phyloP scores from a whole-genome alignment of 2,329 filamentous ascomycete genomes.

The Cladosporium sp. region DNA sequence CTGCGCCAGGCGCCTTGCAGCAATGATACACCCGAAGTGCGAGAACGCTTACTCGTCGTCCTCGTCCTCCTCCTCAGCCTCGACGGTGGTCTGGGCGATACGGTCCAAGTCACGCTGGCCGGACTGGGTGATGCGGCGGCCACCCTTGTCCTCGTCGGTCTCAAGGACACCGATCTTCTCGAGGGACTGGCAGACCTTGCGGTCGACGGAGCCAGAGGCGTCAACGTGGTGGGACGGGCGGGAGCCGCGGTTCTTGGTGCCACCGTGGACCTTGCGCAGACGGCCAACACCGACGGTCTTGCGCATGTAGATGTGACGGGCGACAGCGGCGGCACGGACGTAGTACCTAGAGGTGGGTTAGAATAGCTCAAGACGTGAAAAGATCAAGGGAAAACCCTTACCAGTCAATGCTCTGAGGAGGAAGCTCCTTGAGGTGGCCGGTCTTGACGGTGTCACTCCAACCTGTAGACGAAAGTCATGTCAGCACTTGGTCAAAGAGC shows the following conservation, averaged over 20 bases:
- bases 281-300: slow-evolving; percentile 99
- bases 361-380: neutral
- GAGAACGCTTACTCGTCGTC: slow-evolving; percentile 28
- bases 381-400: neutral
- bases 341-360: slow-evolving; percentile 52
- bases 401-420: slow-evolving; percentile 98
- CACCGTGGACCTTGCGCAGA: slow-evolving; percentile 92
- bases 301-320: slow-evolving; percentile 97
- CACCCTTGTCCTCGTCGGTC: slow-evolving; percentile 97
- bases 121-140: slow-evolving; percentile 94
- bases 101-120: slow-evolving; percentile 99
- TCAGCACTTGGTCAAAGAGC: slow-evolving; percentile 34
- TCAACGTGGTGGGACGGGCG: slow-evolving; percentile 92
- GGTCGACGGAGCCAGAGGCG: slow-evolving; percentile 91
- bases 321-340: slow-evolving; percentile 86
- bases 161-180: slow-evolving; percentile 99
- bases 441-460: slow-evolving; percentile 99
- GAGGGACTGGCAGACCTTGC: slow-evolving; percentile 93
- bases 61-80: slow-evolving; percentile 47
- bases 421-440: slow-evolving; percentile 91
- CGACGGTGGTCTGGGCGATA: slow-evolving; percentile 48
- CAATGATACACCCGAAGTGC: slow-evolving; percentile 7
- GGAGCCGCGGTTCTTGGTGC: slow-evolving; percentile 84
- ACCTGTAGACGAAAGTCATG: slow-evolving; percentile 56
- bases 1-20: slow-evolving; percentile 13